Evolutionary conservation across 805 yeast genomes (phyloP).

Genomic region (Myxozyma neotropica): DNA sequence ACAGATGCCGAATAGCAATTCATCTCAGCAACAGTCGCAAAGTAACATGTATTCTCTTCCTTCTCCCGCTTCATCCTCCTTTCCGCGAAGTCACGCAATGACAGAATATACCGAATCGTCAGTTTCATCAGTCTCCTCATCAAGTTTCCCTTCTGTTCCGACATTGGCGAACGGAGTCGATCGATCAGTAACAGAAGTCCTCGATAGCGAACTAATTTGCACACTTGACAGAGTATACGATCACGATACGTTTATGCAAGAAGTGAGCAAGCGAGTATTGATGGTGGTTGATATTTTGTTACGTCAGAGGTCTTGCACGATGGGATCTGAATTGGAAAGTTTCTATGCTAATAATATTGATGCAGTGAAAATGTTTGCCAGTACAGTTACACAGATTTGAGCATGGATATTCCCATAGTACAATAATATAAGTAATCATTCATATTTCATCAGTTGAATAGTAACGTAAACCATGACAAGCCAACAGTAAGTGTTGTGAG

Average conservation of each 20-base stretch:
- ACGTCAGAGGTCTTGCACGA: constrained; percentile 31
- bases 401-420: too few species aligned
- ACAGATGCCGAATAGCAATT: too few species aligned
- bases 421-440: too few species aligned
- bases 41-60: background rate
- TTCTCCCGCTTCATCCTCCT: too few species aligned
- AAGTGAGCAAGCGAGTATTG: constrained; percentile 30
- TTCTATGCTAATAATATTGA: background rate
- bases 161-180: constrained; percentile 23
- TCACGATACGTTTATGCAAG: constrained; percentile 20
- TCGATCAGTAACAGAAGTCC: background rate
- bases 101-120: background rate
- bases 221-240: background rate
- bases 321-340: constrained; percentile 31
- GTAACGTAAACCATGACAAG: too few species aligned
- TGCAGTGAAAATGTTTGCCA: background rate
- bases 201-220: background rate
- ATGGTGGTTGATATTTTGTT: constrained; percentile 34
- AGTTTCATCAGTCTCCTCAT: background rate
- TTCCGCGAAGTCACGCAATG: background rate
- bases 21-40: background rate
- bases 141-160: constrained; percentile 4
- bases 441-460: too few species aligned
- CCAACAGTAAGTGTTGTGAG: too few species aligned
- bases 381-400: background rate